Evolutionary conservation across 129 eudicot genomes (phyloP).

Genomic region (Saussurea involucrata): DNA sequence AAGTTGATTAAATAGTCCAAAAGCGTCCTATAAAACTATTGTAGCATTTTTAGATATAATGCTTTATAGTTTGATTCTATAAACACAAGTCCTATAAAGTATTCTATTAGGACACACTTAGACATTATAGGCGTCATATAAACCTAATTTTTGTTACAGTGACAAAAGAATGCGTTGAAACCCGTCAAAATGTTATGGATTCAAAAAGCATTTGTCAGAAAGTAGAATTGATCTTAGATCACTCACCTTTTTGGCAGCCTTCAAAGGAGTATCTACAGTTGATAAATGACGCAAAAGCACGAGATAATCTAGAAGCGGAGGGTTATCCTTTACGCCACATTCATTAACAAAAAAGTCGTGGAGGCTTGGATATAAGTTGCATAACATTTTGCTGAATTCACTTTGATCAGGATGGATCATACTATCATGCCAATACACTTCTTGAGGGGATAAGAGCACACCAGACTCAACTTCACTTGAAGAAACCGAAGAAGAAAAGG

Average conservation of each 20-base stretch:
- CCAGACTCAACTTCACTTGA: constrained; percentile 63
- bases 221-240: background rate
- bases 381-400: constrained; percentile 45
- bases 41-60: too few species aligned
- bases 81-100: too few species aligned
- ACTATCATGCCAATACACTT: constrained; percentile 79
- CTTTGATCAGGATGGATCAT: constrained; percentile 21
- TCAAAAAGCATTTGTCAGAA: background rate
- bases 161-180: background rate
- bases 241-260: constrained; percentile 55
- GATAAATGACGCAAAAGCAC: constrained; percentile 66
- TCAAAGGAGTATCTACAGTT: constrained; percentile 44
- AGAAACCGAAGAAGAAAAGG: constrained; percentile 27
- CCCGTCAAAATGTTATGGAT: background rate
- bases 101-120: too few species aligned
- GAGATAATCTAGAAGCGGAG: constrained; percentile 57
- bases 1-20: too few species aligned
- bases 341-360: constrained; percentile 73
- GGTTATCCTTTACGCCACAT: constrained; percentile 78
- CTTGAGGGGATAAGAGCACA: constrained; percentile 56
- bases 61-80: too few species aligned
- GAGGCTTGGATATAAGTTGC: constrained; percentile 62
- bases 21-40: too few species aligned
- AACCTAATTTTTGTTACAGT: background rate
- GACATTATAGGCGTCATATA: background rate